Conservation (phyloP, 2,329 filamentous ascomycete species). For the Neodidymelliopsis sp. region DNA sequence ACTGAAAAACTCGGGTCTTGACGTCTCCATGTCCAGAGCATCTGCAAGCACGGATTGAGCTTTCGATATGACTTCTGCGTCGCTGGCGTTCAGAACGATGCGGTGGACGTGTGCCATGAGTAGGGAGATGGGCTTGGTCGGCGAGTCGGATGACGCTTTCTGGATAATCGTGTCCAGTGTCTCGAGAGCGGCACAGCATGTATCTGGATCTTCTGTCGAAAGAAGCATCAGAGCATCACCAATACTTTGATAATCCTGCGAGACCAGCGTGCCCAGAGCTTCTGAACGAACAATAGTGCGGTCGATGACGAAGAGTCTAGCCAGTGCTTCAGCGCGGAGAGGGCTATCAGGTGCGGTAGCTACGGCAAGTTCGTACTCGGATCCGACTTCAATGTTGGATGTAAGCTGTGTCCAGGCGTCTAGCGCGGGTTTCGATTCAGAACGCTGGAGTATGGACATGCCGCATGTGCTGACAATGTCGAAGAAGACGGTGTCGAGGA, state of each 20-base stretch:
- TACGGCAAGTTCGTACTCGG: conserved; percentile 24
- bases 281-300: conserved; percentile 32
- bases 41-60: conserved; percentile 39
- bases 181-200: conserved; percentile 35
- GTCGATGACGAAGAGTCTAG: conserved; percentile 35
- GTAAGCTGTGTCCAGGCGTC: conserved; percentile 33
- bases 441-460: conserved; percentile 28
- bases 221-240: conserved; percentile 34
- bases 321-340: conserved; percentile 31
- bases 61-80: conserved; percentile 41
- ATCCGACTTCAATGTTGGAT: conserved; percentile 27
- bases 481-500: conserved; percentile 47
- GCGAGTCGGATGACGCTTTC: conserved; percentile 6
- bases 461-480: conserved; percentile 45
- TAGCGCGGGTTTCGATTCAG: conserved; percentile 26
- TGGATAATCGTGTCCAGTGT: conserved; percentile 30
- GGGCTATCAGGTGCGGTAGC: conserved; percentile 18
- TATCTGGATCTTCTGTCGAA: conserved; percentile 33
- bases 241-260: conserved; percentile 31
- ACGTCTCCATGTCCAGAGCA: conserved; percentile 17
- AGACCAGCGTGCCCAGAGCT: conserved; percentile 17
- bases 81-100: conserved; percentile 24
- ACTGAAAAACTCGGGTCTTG: conserved; percentile 26
- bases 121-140: conserved; percentile 25
- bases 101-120: conserved; percentile 34